phyloP scores from a whole-genome alignment of 306 rosid species.

The Pterocarpus santalinus region DNA sequence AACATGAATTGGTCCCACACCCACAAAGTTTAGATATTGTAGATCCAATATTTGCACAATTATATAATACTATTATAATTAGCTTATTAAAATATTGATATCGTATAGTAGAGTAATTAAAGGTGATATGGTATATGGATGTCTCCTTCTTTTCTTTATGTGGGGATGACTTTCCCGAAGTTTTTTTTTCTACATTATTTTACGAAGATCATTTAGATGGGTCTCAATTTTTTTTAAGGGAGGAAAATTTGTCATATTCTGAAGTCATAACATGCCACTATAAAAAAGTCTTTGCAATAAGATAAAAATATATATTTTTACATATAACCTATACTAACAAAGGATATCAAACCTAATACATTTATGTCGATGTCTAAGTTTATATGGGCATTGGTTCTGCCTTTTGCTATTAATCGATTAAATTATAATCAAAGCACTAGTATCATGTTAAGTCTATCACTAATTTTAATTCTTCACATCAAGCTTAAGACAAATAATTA shows the following conservation, averaged over 20 bases:
- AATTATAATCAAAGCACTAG: neutral
- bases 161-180: conserved; percentile 45
- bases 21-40: conserved; percentile 26
- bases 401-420: too few species aligned
- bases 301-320: neutral
- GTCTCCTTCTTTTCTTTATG: conserved; percentile 52
- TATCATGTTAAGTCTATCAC: conserved; percentile 48
- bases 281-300: neutral
- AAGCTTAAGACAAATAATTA: conserved; percentile 54
- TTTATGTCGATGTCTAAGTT: too few species aligned
- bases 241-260: neutral
- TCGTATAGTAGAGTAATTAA: conserved; percentile 50
- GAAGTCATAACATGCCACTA: neutral
- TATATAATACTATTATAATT: neutral
- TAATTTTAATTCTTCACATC: conserved; percentile 30
- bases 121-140: conserved; percentile 50
- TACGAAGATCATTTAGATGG: neutral
- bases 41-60: conserved; percentile 35
- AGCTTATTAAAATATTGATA: conserved; percentile 25
- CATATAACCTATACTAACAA: neutral
- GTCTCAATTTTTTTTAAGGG: neutral
- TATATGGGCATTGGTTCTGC: too few species aligned
- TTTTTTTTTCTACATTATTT: conserved; percentile 27
- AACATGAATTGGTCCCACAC: conserved; percentile 38
- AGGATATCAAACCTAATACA: too few species aligned